Evolutionary conservation across 2,329 filamentous ascomycete species (phyloP), one percentile per base, ranked within the genome.

Genomic region (Aspergillus sojae): DNA sequence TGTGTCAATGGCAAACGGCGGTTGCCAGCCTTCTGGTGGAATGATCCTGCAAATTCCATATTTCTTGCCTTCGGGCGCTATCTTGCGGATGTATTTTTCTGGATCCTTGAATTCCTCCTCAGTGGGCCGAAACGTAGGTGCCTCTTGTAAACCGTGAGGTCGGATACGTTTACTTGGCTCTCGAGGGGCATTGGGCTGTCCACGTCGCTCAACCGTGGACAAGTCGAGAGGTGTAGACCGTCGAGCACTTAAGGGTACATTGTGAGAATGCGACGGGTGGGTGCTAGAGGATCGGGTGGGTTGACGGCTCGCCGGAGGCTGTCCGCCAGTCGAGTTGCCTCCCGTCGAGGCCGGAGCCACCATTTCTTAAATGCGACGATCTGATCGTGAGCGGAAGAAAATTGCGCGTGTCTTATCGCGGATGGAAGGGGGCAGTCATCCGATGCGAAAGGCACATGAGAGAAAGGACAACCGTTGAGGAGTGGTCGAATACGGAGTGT

Each of bases 41-140:
- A 99, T 91, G 66, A 99, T 92, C 79, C 97, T 97, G 85, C 93
- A 94, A 60, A 99, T 91, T 57, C 95, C 95, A 79, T 91, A 98
- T 72, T 94, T 88, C 68, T 85, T 87, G 28, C 92, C 95, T 76
- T 97, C 93, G 1, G 92, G 89, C 1, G 89, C 85, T 70, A 99
- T 97, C 79, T 94, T 97, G 75, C 89, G 89, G 71, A 99, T 94
- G 74, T 97, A 99, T 71, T 91, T 91, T 74, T 97, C 89, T 0
- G 95, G 95, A 72, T 99, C 94, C 73, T 90, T 92, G 84, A 95
- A 99, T 78, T 99, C 94, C 70, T 97, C 94, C 70, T 93, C 89
- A 0, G 92, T 97, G 36, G 95, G 95, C 67, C 89, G 86, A 77
- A 93, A 99, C 5, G 93, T 95, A 2, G 94, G 94, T 32, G 95